Evolutionary conservation across 164 flowering plant genomes (phyloP), one percentile per base, ranked within the genome.

Genomic region (Kalanchoe fedtschenkoi): DNA sequence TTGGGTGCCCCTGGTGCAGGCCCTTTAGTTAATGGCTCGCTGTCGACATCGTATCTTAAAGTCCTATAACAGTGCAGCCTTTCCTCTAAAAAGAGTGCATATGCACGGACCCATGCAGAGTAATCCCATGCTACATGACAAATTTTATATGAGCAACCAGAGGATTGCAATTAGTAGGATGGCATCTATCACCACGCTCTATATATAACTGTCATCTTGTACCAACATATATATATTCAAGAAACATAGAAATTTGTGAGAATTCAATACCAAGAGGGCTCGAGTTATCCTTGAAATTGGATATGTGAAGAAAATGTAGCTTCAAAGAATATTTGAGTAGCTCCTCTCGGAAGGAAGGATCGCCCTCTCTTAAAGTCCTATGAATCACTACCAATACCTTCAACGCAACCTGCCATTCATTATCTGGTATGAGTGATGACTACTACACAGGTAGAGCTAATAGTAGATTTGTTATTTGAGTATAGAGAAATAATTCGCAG

Each of bases 41-140:
- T 64, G 68, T 88, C 97, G 43, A 91, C 84, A 51, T 95, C 99
- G 70, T 84, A 88, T 44, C 75, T 87, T 72, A 95, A 74, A 32
- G 78, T 65, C 71, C 91, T 75, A 62, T 82, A 91, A 58, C 99
- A 89, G 67, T 95, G 97, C 3, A 95, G 80, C 38, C 97, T 65
- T 74, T 95, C 97, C 77, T 95, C 97, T 32, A 95, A 73, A 69
- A 51, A 51, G 13, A 88, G 93, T 1, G 97, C 97, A 78, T 95
- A 95, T 4, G 99, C 83, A 6, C 99, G 77, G 21, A 87, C 88
- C 97, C 99, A 95, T 10, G 95, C 95, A 29, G 99, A 95, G 73
- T 97, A 95, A 77, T 95, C 99, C 97, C 97, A 95, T 54, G 97
- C 99, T 95, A 77, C 80, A 75, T 13, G 30, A 44, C 57, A 15